These are phyloP conservation scores for Wickerhamiella vanderwaltii DNA, from an alignment of 805 yeast genomes.

Conservation along the genomic window DNA sequence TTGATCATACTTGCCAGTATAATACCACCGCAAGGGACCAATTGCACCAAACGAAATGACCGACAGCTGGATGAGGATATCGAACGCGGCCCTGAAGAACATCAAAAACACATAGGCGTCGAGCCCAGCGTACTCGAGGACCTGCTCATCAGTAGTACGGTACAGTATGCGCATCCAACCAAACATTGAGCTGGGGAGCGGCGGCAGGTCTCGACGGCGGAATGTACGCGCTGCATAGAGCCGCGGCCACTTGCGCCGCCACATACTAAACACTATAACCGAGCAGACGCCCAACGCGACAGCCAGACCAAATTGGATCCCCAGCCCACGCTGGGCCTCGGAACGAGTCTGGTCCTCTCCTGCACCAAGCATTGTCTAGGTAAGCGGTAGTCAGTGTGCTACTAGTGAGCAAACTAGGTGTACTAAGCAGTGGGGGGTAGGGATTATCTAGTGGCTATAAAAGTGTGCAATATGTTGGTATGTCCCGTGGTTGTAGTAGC, in stretches of 20 bases:
- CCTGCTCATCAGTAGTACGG: slow-evolving; percentile 55
- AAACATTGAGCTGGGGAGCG: slow-evolving; percentile 46
- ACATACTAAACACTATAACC: slow-evolving; percentile 52
- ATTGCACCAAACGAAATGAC: slow-evolving; percentile 61
- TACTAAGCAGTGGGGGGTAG: too few species aligned
- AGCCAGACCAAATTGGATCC: slow-evolving; percentile 68
- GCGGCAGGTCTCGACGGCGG: slow-evolving; percentile 44
- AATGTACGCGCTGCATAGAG: slow-evolving; percentile 71
- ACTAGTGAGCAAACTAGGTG: background rate
- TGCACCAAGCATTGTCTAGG: too few species aligned
- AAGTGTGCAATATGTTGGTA: too few species aligned
- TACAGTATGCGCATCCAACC: slow-evolving; percentile 71
- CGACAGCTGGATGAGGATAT: slow-evolving; percentile 50
- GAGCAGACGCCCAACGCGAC: slow-evolving; percentile 54
- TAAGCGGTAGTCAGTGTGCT: slow-evolving; percentile 11
- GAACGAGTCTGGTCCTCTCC: too few species aligned
- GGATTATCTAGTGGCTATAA: too few species aligned
- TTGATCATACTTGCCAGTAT: slow-evolving; percentile 65
- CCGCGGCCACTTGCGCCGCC: slow-evolving; percentile 65
- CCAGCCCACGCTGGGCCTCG: slow-evolving; percentile 42
- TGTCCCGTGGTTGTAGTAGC: too few species aligned
- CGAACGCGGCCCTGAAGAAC: slow-evolving; percentile 80
- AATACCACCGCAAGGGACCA: slow-evolving; percentile 73
- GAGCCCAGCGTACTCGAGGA: slow-evolving; percentile 80
- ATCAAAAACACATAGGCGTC: slow-evolving; percentile 89